Conservation (phyloP, 2,329 filamentous ascomycete species). For the Fusarium acutatum region DNA sequence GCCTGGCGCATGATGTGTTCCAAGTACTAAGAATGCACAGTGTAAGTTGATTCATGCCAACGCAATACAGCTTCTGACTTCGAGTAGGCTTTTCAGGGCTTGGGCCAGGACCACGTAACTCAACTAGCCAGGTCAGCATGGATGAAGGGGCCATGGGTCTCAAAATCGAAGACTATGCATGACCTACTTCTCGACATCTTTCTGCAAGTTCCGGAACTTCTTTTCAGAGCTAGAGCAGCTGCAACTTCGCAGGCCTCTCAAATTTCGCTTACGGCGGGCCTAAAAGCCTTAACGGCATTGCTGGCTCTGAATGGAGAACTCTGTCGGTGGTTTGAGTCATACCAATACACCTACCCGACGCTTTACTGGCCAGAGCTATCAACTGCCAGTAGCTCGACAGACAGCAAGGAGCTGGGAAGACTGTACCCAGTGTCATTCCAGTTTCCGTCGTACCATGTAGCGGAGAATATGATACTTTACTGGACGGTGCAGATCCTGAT, state of each 20-base stretch:
- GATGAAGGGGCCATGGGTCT: background rate
- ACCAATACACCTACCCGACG: background rate
- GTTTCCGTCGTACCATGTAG: background rate
- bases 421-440: background rate
- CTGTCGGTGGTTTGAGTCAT: background rate
- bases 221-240: accelerated
- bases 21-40: background rate
- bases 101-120: accelerated
- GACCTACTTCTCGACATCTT: background rate
- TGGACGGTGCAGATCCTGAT: background rate
- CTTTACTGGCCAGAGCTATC: background rate
- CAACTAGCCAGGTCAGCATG: background rate
- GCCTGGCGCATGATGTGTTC: background rate
- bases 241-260: accelerated
- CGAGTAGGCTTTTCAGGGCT: background rate
- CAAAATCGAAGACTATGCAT: background rate
- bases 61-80: accelerated
- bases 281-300: accelerated
- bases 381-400: background rate
- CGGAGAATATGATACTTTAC: background rate
- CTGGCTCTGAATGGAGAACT: accelerated
- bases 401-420: background rate
- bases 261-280: accelerated
- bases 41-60: accelerated
- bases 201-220: background rate